Evolutionary conservation across 371 early-diverging fungal genomes (phyloP), one percentile per base, ranked within the genome.

Genomic region (Chytridium lagenaria): DNA sequence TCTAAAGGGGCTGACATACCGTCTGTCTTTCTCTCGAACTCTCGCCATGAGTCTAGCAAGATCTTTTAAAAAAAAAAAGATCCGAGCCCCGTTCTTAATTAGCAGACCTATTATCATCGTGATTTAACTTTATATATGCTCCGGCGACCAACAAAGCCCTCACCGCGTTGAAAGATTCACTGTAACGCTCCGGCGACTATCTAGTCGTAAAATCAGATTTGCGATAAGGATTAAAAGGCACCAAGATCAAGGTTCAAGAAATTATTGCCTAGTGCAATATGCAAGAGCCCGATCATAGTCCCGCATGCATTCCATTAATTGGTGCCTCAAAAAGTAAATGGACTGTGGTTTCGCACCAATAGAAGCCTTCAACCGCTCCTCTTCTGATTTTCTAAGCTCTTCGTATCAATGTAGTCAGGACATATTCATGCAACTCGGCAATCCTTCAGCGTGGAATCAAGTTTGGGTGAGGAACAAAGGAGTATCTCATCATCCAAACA

Each of bases 251-350:
- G 51, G 37, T 37, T 49, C 12, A 49, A 33, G 28, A 0, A 66
- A 61, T 75, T 80, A 77, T 86, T 86, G 0, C 72, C 76, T 22
- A 86, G 74, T 23, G 84, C 71, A n/a, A n/a, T n/a, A 69, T 86
- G 86, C 52, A 86, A 59, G 2, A 86, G 37, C n/a, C 84, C 86
- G 37, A 85, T n/a, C n/a, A n/a, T 86, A 12, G 86, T 86, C 16
- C 83, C 85, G 68, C 98, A 98, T 0, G 97, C 97, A 78, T 98
- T 97, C 52, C 84, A n/a, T n/a, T 78, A 52, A 97, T 96, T 1
- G 95, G 95, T 98, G 97, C 33, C 86, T 87, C 69, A 91, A 90
- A 71, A 93, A 96, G 52, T 91, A 85, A 5, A 94, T 74, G 77
- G 50, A 19, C 61, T 68, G 12, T 30, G 61, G 67, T 87, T 90